Base-by-base conservation (phyloP, 1,284 basidiomycete species). In the Cutaneotrichosporon arboriforme region DNA sequence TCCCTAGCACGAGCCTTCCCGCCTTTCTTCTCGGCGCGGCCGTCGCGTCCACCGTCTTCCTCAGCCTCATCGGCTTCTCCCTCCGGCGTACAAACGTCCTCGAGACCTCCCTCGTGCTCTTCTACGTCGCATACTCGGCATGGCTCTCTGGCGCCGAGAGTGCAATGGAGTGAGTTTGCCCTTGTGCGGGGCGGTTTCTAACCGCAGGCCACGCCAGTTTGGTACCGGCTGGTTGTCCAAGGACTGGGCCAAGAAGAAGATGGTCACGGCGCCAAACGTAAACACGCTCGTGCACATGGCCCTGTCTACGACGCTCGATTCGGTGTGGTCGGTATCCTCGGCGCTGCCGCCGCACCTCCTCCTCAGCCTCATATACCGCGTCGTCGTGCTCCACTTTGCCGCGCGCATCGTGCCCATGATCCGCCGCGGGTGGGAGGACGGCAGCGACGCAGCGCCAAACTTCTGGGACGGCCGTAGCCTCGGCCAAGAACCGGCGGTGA, bases 11-110 rank as follows among this genome's bases (percentile, higher is more conserved):
- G 56, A 22, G 67, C 8, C 58, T 73, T 18, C 69, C 70, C 3
- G 66, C 67, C 0, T 70, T 70, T 64, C 62, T 77, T 17, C 74
- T 77, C 48, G 75, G 75, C 12, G 54, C 63, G 2, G 68, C 70
- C 0, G 59, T 77, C 36, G 66, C 73, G 1, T 56, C 74, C 8
- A 70, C 72, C 14, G 55, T 93, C 42, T 97, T 97, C 76, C 80
- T 97, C 36, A 90, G 88, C 2, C 80, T 89, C 59, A 94, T 97
- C 60, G 90, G 90, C 5, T 94, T 97, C 72, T 83, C 83, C 12
- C 74, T 92, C 55, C 82, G 90, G 51, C 81, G 90, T 47, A 96
- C 92, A 43, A 96, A 93, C 64, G 87, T 94, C 39, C 86, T 97
- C 54, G 92, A 97, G 72, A 91, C 91, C 3, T 85, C 86, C 14